A percentile compares a stretch with the other conserved stretches of the same genome.
phyloP scores from a whole-genome alignment of 179 eudicot species.

The Carnegiea gigantea region DNA sequence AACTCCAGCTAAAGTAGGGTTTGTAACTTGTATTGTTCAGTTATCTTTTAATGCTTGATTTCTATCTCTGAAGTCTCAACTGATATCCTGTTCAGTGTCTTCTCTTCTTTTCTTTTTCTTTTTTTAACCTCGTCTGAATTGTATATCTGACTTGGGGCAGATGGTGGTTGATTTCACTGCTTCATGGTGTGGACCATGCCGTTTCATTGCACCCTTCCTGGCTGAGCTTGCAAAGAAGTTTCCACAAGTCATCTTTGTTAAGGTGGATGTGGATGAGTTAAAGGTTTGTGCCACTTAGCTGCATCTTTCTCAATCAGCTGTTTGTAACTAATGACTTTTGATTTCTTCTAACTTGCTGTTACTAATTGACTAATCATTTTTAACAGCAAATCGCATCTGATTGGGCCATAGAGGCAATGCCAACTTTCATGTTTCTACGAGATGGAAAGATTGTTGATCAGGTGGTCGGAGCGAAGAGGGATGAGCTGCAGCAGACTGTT shows the following conservation, averaged over 20 bases:
- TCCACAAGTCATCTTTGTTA: conserved; percentile 54
- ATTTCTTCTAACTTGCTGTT: too few species aligned
- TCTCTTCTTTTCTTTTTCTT: background rate
- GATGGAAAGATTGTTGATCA: conserved; percentile 50
- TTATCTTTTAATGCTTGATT: background rate
- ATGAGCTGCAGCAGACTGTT: conserved; percentile 46
- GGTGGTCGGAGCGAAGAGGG: conserved; percentile 68
- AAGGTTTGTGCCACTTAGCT: conserved; percentile 38
- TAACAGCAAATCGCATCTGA: conserved; percentile 54
- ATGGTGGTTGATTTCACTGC: conserved; percentile 80
- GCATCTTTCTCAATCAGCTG: background rate
- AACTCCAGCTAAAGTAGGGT: too few species aligned
- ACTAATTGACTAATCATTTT: background rate
- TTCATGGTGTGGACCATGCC: conserved; percentile 86
- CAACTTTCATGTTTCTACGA: conserved; percentile 59
- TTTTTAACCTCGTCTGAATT: background rate
- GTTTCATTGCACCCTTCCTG: conserved; percentile 60
- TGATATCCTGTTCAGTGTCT: background rate
- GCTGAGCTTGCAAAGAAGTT: conserved; percentile 60
- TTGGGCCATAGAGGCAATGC: conserved; percentile 68
- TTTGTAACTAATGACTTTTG: background rate
- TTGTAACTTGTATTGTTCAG: too few species aligned
- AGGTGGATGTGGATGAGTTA: conserved; percentile 79
- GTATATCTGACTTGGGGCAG: conserved; percentile 23
- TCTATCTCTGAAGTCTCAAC: background rate